Evolutionary conservation across 75 land plant genomes (phyloP).

Genomic region (Gnetum montanum): DNA sequence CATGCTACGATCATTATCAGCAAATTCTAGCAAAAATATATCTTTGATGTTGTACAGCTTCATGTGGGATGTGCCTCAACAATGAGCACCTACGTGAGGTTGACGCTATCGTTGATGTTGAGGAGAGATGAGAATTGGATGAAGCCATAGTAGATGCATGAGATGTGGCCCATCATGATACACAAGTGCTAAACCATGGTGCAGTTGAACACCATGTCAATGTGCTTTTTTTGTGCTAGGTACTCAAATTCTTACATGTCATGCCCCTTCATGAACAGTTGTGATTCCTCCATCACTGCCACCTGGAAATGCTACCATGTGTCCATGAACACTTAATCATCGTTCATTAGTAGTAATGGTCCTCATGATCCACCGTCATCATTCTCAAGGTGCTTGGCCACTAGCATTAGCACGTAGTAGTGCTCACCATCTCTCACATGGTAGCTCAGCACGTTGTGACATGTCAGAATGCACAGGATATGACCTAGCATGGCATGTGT

Average conservation of each 20-base stretch:
- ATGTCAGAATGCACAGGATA: constrained; percentile 17
- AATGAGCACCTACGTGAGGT: constrained; percentile 35
- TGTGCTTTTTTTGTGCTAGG: constrained; percentile 27
- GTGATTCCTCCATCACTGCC: constrained; percentile 51
- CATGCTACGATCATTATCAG: too few species aligned
- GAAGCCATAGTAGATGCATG: constrained; percentile 47
- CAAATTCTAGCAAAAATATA: too few species aligned
- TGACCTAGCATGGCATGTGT: constrained; percentile 11
- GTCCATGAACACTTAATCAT: constrained; percentile 44
- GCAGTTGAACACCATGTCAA: constrained; percentile 42
- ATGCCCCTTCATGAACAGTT: constrained; percentile 49
- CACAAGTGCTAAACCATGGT: constrained; percentile 41
- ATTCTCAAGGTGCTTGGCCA: constrained; percentile 10
- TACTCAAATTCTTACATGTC: constrained; percentile 48
- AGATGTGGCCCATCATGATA: constrained; percentile 38
- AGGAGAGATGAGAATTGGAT: constrained; percentile 39
- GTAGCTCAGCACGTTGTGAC: constrained; percentile 18
- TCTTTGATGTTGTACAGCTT: too few species aligned
- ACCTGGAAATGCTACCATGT: constrained; percentile 51
- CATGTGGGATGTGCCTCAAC: constrained; percentile 45
- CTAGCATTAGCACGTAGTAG: constrained; percentile 16
- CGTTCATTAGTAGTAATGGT: constrained; percentile 27
- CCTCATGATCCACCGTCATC: constrained; percentile 20
- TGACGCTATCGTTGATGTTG: constrained; percentile 70
- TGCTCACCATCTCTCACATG: constrained; percentile 8